A percentile compares a stretch with the other conserved stretches of the same genome.
phyloP scores from a whole-genome alignment of 1,139 yeast genomes.

The Geotrichum restrictum region DNA sequence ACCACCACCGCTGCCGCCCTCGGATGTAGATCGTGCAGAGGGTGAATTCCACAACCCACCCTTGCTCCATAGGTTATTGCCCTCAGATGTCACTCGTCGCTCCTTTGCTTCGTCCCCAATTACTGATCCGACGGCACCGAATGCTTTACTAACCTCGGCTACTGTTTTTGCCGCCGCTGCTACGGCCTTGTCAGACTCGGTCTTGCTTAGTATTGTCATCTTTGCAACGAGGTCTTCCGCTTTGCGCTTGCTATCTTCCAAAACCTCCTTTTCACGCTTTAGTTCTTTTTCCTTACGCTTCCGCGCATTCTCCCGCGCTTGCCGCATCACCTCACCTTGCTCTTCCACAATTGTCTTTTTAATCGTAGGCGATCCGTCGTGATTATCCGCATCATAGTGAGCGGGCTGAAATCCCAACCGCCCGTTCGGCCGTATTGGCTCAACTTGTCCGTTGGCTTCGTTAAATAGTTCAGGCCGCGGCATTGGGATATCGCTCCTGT shows the following conservation, averaged over 20 bases:
- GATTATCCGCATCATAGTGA: too few relatives aligned
- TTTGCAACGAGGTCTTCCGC: constrained; percentile 28
- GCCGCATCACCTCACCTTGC: constrained; percentile 38
- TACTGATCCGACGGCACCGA: constrained; percentile 3
- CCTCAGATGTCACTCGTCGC: not conserved
- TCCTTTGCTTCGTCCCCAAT: constrained; percentile 5
- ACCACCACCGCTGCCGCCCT: too few relatives aligned
- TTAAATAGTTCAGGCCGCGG: constrained; percentile 36
- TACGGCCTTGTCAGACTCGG: not conserved
- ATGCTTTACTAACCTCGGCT: constrained; percentile 5
- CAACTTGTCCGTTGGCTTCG: constrained; percentile 35
- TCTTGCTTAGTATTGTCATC: too few relatives aligned
- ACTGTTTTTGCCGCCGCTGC: constrained; percentile 9
- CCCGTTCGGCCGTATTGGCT: constrained; percentile 17
- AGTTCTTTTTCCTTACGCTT: constrained; percentile 35
- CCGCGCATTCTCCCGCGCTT: constrained; percentile 20
- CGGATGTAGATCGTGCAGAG: not conserved
- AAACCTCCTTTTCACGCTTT: constrained; percentile 32
- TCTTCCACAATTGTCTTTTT: constrained; percentile 23
- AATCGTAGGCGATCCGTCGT: too few relatives aligned
- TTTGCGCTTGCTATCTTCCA: constrained; percentile 31
- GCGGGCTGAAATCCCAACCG: not conserved
- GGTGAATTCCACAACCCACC: constrained; percentile 1
- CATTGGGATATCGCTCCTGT: constrained; percentile 29
- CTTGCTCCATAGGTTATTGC: not conserved